Evolutionary conservation across 257 asterid genomes (phyloP).

Genomic region (Nicotiana tabacum): DNA sequence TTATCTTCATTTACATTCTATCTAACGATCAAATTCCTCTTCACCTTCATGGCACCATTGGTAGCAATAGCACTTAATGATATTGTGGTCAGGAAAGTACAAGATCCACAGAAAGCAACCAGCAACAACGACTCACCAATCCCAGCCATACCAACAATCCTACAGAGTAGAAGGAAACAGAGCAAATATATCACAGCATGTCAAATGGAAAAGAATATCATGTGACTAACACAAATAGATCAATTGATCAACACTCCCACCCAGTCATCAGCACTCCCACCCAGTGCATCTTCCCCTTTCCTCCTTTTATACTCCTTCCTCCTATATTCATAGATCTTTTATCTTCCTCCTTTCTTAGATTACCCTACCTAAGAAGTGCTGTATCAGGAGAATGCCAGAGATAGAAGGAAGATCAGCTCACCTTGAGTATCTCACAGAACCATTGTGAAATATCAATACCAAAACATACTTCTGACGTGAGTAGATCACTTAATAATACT

Average conservation of each 20-base stretch:
- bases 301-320: background rate
- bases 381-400: background rate
- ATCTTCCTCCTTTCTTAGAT: background rate
- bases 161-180: conserved; percentile 29
- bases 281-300: conserved; percentile 1
- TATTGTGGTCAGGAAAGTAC: conserved; percentile 92
- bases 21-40: background rate
- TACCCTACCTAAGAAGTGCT: background rate
- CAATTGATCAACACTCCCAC: background rate
- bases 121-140: conserved; percentile 85
- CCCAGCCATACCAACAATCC: conserved; percentile 99
- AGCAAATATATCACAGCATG: background rate
- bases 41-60: conserved; percentile 99
- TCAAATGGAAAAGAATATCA: background rate
- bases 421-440: background rate
- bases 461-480: background rate
- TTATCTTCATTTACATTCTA: background rate
- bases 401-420: background rate
- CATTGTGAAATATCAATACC: background rate
- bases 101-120: conserved; percentile 89
- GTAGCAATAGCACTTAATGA: conserved; percentile 98
- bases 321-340: background rate
- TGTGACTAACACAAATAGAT: background rate
- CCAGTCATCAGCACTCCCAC: background rate
- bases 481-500: background rate